phyloP scores from a whole-genome alignment of 192 early-diverging fungal genomes.

The Jimgerdemannia lactiflua region DNA sequence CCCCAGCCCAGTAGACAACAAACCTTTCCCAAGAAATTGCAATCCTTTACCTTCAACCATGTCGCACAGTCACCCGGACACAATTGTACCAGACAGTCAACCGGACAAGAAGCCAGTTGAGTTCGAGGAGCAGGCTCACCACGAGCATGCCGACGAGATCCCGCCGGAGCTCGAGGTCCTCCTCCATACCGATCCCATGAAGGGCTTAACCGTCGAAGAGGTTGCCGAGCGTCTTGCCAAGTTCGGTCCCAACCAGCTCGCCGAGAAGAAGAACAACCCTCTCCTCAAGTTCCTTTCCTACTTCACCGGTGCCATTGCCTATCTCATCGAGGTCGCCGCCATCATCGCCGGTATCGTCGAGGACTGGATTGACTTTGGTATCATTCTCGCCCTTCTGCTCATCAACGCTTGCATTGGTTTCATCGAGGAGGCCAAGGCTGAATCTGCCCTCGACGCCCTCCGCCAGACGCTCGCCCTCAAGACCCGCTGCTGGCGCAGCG shows the following conservation, averaged over 20 bases:
- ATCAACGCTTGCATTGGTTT: conserved; percentile 89
- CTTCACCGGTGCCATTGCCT: conserved; percentile 83
- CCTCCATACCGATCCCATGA: conserved; percentile 74
- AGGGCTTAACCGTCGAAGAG: conserved; percentile 77
- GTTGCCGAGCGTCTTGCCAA: conserved; percentile 60
- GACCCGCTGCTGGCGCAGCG: conserved; percentile 75
- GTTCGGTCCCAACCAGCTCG: conserved; percentile 78
- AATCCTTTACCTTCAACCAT: not conserved
- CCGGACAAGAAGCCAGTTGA: conserved; percentile 26
- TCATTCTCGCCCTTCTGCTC: conserved; percentile 69
- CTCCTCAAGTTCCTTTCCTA: conserved; percentile 80
- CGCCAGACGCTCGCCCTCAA: conserved; percentile 91
- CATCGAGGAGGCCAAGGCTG: conserved; percentile 87
- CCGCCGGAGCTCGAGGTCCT: conserved; percentile 79
- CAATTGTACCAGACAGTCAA: not conserved
- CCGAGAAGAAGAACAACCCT: conserved; percentile 80
- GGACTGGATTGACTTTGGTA: conserved; percentile 74
- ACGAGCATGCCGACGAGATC: conserved; percentile 74
- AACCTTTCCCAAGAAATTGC: too few relatives aligned
- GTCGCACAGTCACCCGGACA: not conserved
- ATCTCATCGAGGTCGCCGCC: conserved; percentile 82
- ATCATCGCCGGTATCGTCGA: conserved; percentile 64
- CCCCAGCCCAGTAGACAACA: too few relatives aligned
- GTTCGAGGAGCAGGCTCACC: conserved; percentile 70
- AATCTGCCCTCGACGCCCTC: conserved; percentile 88